A percentile compares a stretch with the other conserved stretches of the same genome.
These are phyloP conservation scores for Mallotus repandus DNA, from an alignment of 441 rosid genomes.

Conservation along the genomic window DNA sequence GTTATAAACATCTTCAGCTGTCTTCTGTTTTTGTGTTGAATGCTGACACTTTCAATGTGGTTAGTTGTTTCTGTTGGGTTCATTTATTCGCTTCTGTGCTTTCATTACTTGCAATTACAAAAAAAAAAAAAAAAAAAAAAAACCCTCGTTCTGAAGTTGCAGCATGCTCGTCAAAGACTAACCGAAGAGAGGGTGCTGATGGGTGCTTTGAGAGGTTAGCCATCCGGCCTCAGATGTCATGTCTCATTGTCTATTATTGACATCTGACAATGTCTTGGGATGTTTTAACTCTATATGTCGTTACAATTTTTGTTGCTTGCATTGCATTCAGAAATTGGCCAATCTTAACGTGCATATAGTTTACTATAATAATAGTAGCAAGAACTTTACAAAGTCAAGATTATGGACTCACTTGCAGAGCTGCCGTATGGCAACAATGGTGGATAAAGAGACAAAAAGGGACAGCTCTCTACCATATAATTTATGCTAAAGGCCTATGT, in stretches of 20 bases:
- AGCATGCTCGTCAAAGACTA: background rate
- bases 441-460: background rate
- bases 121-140: background rate
- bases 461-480: background rate
- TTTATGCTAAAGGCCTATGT: background rate
- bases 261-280: background rate
- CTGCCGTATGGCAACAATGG: constrained; percentile 11
- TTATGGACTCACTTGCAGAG: background rate
- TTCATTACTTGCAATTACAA: background rate
- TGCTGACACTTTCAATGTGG: constrained; percentile 33
- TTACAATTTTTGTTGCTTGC: background rate
- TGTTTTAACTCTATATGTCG: background rate
- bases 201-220: constrained; percentile 18
- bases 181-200: background rate
- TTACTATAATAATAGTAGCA: background rate
- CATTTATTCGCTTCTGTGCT: background rate
- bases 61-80: constrained; percentile 28
- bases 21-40: constrained; percentile 11
- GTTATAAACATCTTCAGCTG: background rate
- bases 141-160: background rate
- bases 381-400: background rate
- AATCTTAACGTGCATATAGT: too few relatives aligned
- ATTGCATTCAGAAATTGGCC: too few relatives aligned
- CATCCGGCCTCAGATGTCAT: constrained; percentile 19
- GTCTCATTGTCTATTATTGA: background rate